phyloP scores from a whole-genome alignment of 108 stramenopile genomes.

The Cyclotella choctawhatcheeana region DNA sequence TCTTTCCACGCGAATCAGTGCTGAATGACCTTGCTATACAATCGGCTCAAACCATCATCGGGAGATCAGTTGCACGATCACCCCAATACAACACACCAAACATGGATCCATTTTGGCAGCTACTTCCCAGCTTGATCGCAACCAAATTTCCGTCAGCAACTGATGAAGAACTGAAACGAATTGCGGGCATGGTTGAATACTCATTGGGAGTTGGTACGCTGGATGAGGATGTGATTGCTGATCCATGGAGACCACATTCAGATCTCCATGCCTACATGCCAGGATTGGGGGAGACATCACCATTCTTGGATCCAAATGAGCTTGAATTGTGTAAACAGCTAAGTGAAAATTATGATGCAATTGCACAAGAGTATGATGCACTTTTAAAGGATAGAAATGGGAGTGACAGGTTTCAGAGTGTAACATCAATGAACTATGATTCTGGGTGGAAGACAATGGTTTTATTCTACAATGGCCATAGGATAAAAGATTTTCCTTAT shows the following conservation, averaged over 20 bases:
- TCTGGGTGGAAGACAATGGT: slow-evolving; percentile 87
- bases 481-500: slow-evolving; percentile 86
- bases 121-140: slow-evolving; percentile 75
- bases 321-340: slow-evolving; percentile 63
- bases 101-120: slow-evolving; percentile 81
- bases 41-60: slow-evolving; percentile 58
- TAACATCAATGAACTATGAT: slow-evolving; percentile 89
- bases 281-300: slow-evolving; percentile 59
- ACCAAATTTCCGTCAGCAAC: slow-evolving; percentile 68
- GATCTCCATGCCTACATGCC: slow-evolving; percentile 91
- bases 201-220: slow-evolving; percentile 46
- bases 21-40: slow-evolving; percentile 58
- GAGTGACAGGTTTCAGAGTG: slow-evolving; percentile 80
- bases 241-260: slow-evolving; percentile 75
- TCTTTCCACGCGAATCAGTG: slow-evolving; percentile 12
- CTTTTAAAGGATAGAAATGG: slow-evolving; percentile 56
- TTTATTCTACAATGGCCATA: slow-evolving; percentile 86
- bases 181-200: slow-evolving; percentile 77
- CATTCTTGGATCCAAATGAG: slow-evolving; percentile 70
- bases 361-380: slow-evolving; percentile 69
- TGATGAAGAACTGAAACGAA: slow-evolving; percentile 65
- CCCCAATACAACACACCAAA: slow-evolving; percentile 49
- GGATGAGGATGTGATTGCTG: slow-evolving; percentile 59
- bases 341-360: slow-evolving; percentile 75
- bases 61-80: slow-evolving; percentile 63